Evolutionary conservation across 1,284 basidiomycete species (phyloP).

Genomic region (Moesziomyces sp.): DNA sequence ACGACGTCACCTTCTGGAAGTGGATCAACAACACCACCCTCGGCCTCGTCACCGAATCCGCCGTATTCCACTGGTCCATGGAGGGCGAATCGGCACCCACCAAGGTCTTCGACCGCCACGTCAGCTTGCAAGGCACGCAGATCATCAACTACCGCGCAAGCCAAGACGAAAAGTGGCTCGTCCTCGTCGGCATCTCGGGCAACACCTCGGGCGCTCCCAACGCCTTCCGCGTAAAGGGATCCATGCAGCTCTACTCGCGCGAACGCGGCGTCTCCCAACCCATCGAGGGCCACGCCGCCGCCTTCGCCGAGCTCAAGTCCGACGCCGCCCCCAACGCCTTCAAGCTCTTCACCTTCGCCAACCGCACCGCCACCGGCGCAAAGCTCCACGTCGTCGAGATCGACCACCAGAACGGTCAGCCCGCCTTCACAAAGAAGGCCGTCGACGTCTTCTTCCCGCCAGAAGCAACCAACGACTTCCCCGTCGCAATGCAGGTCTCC

Average conservation of each 20-base stretch:
- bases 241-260: slow-evolving; percentile 95
- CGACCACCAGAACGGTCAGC: slow-evolving; percentile 93
- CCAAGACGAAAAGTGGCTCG: slow-evolving; percentile 95
- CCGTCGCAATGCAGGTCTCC: slow-evolving; percentile 99
- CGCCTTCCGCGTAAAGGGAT: slow-evolving; percentile 69
- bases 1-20: slow-evolving; percentile 98
- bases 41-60: slow-evolving; percentile 92
- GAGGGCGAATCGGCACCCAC: slow-evolving; percentile 77
- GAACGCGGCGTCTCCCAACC: slow-evolving; percentile 93
- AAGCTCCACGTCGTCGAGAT: slow-evolving; percentile 99
- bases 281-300: slow-evolving; percentile 97
- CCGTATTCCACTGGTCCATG: slow-evolving; percentile 95
- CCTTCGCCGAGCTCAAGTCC: slow-evolving; percentile 87
- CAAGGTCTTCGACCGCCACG: slow-evolving; percentile 96
- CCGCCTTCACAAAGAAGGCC: slow-evolving; percentile 96
- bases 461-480: slow-evolving; percentile 98
- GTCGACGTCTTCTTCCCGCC: slow-evolving; percentile 99
- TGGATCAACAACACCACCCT: slow-evolving; percentile 93
- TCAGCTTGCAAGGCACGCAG: slow-evolving; percentile 90
- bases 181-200: slow-evolving; percentile 93
- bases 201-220: slow-evolving; percentile 82
- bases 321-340: slow-evolving; percentile 59
- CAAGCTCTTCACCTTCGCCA: slow-evolving; percentile 96
- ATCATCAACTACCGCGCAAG: slow-evolving; percentile 98
- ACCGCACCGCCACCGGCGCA: slow-evolving; percentile 92